Percentiles rank a stretch among this genome's conserved stretches.
These are phyloP conservation scores for Ophiostoma himal-ulmi DNA, from an alignment of 2,329 filamentous ascomycete genomes.

Conservation along the genomic window DNA sequence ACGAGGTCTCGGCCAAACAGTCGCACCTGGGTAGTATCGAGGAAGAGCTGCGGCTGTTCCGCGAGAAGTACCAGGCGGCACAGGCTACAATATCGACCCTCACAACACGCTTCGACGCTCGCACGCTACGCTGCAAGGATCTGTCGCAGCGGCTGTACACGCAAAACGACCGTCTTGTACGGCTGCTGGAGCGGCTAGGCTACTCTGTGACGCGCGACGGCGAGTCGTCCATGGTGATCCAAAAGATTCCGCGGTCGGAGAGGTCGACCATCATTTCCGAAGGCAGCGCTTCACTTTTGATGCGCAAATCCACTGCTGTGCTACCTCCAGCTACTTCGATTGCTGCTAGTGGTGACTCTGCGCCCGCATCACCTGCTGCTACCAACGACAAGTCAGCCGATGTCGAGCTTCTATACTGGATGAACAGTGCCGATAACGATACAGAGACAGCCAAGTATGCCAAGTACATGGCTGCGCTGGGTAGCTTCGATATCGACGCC, in stretches of 20 bases:
- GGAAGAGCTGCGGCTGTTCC: conserved; percentile 64
- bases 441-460: conserved; percentile 69
- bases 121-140: conserved; percentile 70
- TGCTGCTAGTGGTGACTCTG: not conserved
- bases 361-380: not conserved
- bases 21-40: conserved; percentile 71
- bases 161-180: conserved; percentile 76
- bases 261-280: conserved; percentile 52
- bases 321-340: not conserved
- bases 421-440: conserved; percentile 59
- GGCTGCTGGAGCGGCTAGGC: conserved; percentile 79
- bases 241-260: conserved; percentile 60
- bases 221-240: conserved; percentile 63
- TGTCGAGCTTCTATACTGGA: conserved; percentile 75
- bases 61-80: conserved; percentile 55
- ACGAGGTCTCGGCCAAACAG: conserved; percentile 58
- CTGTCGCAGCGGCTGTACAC: conserved; percentile 76
- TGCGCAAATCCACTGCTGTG: not conserved
- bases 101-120: conserved; percentile 58
- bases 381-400: conserved; percentile 52
- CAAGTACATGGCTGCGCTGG: conserved; percentile 65
- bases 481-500: conserved; percentile 73
- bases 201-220: conserved; percentile 73
- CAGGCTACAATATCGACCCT: conserved; percentile 49
- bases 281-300: not conserved